Percentiles rank a stretch among this genome's conserved stretches.
Conservation (phyloP, 2,329 filamentous ascomycete genomes). For the Alternaria consortialis region DNA sequence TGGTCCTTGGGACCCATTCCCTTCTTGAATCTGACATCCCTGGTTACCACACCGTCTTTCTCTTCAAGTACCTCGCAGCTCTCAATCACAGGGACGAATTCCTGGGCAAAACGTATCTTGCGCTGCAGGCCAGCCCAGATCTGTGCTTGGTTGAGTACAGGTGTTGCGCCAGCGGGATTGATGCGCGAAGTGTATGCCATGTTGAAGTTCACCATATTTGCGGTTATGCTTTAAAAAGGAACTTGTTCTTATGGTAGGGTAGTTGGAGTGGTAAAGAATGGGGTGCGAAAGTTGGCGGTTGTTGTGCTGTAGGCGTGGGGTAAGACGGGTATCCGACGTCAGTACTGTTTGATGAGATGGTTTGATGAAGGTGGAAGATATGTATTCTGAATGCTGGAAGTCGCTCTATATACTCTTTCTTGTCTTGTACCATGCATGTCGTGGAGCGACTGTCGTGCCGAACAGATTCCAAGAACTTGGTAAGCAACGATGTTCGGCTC, state of each 20-base stretch:
- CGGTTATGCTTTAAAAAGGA: not conserved
- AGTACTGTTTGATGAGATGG: not conserved
- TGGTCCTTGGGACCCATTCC: slow-evolving; percentile 37
- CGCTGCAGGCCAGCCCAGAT: slow-evolving; percentile 58
- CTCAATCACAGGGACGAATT: slow-evolving; percentile 57
- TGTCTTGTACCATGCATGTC: not conserved
- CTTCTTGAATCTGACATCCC: slow-evolving; percentile 54
- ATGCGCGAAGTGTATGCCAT: slow-evolving; percentile 56
- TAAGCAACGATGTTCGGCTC: slow-evolving; percentile 16
- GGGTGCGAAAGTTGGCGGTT: not conserved
- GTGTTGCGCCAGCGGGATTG: slow-evolving; percentile 53
- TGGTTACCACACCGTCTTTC: slow-evolving; percentile 42
- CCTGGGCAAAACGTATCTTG: slow-evolving; percentile 57
- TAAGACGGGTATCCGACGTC: not conserved
- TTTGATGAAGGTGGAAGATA: not conserved
- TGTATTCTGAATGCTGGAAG: not conserved
- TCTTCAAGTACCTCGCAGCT: slow-evolving; percentile 54
- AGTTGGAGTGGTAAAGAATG: not conserved
- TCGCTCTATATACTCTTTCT: not conserved
- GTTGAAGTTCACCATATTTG: slow-evolving; percentile 52
- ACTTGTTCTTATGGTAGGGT: not conserved
- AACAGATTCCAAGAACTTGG: not conserved
- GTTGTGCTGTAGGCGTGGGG: not conserved
- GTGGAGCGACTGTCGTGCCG: not conserved
- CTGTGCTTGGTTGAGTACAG: slow-evolving; percentile 50